Evolutionary conservation across 306 rosid species (phyloP), one percentile per base, ranked within the genome.

Genomic region (Quillaja saponaria): DNA sequence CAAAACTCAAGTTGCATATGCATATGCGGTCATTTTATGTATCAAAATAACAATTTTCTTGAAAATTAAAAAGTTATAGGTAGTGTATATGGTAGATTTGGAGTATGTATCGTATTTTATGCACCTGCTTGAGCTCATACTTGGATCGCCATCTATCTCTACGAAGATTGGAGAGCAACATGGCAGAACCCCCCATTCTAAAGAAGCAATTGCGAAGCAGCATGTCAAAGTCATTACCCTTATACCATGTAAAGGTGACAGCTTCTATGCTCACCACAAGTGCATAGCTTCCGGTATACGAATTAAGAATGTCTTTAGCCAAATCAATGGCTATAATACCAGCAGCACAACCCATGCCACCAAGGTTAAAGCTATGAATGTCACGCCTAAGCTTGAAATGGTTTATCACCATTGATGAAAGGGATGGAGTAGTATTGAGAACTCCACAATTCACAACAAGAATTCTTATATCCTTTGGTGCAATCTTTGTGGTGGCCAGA

Each of bases 261-360:
- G 72, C 82, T 61, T 87, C 95, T 2, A 84, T 79, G 78, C 90
- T 84, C 11, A 84, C 88, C 1, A 87, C 90, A 15, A 84, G 75
- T 34, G 90, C 90, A 68, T 80, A 84, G 13, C 73, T 16, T 3
- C 71, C 72, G 0, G 82, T 84, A 64, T 84, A 76, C 0, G 79
- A 86, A 64, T 68, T 82, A 1, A 87, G 62, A 45, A 87, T 84
- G 73, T 87, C 95, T 57, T 53, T 84, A 6, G 84, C 90, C 4
- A 87, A 75, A 68, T 84, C 95, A 41, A 87, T 57, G 53, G 90
- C 90, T 13, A 76, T 72, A 55, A 84, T 57, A 19, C 95, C 95
- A 3, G 95, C 95, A n/a, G 85, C 71, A 52, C 95, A 87, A 6
- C 90, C 90, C 86, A 84, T 84, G 16, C 88, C 95, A 9, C 90